Conservation (phyloP, 1,284 basidiomycete genomes). For the Apiotrichum akiyoshidainum region DNA sequence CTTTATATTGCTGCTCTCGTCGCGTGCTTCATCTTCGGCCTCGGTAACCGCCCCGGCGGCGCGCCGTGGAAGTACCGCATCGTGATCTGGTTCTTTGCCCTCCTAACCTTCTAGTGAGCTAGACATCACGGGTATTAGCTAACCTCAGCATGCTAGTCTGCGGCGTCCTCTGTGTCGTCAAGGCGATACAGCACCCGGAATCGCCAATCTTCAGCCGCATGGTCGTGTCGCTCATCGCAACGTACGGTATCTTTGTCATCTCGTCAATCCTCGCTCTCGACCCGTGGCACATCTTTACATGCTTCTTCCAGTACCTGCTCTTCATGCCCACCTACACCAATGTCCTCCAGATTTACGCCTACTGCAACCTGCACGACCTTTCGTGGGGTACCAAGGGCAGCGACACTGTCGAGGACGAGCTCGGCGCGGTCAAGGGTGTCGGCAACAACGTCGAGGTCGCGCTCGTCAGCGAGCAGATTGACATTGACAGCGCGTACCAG, state of each 20-base stretch:
- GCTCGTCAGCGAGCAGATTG: conserved; percentile 76
- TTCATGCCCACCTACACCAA: conserved; percentile 52
- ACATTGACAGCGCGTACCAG: conserved; percentile 84
- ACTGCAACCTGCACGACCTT: conserved; percentile 60
- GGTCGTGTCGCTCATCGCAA: conserved; percentile 77
- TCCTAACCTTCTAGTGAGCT: conserved; percentile 68
- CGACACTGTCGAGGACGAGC: conserved; percentile 65
- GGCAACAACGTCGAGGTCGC: conserved; percentile 81
- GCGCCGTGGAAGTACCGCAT: conserved; percentile 81
- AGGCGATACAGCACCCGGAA: conserved; percentile 62
- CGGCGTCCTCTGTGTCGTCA: conserved; percentile 69
- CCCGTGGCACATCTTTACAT: conserved; percentile 85
- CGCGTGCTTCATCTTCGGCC: conserved; percentile 87
- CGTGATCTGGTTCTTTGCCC: conserved; percentile 70
- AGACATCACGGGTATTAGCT: background rate
- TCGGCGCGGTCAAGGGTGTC: conserved; percentile 65
- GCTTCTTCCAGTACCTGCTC: conserved; percentile 82
- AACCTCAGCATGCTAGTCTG: conserved; percentile 54
- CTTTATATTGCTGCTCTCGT: conserved; percentile 78
- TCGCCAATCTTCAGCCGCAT: conserved; percentile 66
- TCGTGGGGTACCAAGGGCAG: conserved; percentile 86
- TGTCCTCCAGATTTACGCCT: conserved; percentile 35
- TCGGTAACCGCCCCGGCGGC: conserved; percentile 92
- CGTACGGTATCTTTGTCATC: conserved; percentile 78
- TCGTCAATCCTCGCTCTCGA: conserved; percentile 85